Percentiles rank a stretch among this genome's conserved stretches.
Conservation (phyloP, 2,329 filamentous ascomycete genomes). For the Clarireedia hainanense region DNA sequence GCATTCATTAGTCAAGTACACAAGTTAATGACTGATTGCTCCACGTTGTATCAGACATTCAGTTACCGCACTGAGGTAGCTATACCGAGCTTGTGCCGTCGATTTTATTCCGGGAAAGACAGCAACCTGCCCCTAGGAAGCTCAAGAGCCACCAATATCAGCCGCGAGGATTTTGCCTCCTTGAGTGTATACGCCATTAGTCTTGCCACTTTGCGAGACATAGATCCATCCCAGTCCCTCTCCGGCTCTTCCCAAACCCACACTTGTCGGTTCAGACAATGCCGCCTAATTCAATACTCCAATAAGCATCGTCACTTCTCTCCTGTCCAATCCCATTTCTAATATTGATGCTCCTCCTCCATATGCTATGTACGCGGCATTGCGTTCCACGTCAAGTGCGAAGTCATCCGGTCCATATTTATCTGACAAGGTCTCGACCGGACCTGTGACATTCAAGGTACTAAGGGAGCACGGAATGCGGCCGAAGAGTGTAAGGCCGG, state of each 20-base stretch:
- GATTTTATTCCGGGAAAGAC: no score
- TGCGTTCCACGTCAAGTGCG: constrained; percentile 6
- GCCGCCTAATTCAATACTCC: constrained; percentile 5
- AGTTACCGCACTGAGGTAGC: no score
- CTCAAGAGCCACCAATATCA: constrained; percentile 5
- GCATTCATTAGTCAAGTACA: no score
- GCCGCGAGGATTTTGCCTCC: constrained; percentile 26
- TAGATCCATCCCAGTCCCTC: constrained; percentile 2
- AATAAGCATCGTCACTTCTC: neutral
- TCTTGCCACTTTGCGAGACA: constrained; percentile 13
- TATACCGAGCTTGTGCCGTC: no score
- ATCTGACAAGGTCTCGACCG: constrained; percentile 10
- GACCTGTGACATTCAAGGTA: constrained; percentile 6
- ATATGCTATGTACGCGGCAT: constrained; percentile 11
- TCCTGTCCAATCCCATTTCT: constrained; percentile 2
- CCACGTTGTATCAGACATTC: no score
- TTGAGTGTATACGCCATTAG: constrained; percentile 20
- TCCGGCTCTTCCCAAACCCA: constrained; percentile 7
- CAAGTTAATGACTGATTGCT: no score
- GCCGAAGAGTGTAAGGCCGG: constrained; percentile 2
- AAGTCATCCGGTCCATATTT: constrained; percentile 14
- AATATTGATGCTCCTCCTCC: constrained; percentile 7
- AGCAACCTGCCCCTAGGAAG: neutral
- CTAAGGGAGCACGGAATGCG: constrained; percentile 15
- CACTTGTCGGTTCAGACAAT: constrained; percentile 13